Base-by-base conservation (phyloP, 345 rosid genomes). In the Salix arbutifolia region DNA sequence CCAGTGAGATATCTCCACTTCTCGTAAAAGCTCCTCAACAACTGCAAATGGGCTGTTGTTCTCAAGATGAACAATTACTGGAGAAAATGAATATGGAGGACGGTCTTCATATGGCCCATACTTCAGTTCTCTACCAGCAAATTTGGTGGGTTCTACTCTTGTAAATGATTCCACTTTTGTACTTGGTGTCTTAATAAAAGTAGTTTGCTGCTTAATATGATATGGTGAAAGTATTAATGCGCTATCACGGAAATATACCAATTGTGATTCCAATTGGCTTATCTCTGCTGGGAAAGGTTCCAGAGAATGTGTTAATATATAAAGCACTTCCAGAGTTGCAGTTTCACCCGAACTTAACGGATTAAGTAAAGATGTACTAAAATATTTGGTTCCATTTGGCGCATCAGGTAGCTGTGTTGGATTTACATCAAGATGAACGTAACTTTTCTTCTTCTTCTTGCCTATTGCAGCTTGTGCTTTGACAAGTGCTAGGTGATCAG, bases 1-100 rank as follows among this genome's bases (percentile, higher is more conserved):
- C 99, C 99, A 96, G 79, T 96, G 99, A 74, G 99, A 96, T 82
- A 96, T 85, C 83, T 96, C 99, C 66, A 96, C 85, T 80, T 96
- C 97, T 33, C 97, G 90, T 30, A 87, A 94, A 77, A 96, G 97
- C 86, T 94, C 98, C 90, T 96, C 96, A 77, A 96, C 99, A 81
- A 96, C 95, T 65, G 98, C 92, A 82, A 96, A 96, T 30, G 99
- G 97, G 84, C 87, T 87, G 87, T 94, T 96, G 78, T 94, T 94
- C 90, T 96, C 97, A 67, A 88, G 90, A 83, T 96, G 99, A 78
- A 96, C 75, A 65, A 88, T 83, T 72, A 96, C 77, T 3, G 99
- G 97, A 73, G 96, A 81, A 85, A 84, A 87, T 46, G 98, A 87
- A 79, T 90, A 88, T 6, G 98, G 89, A 75, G 89, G 58, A 19